Percentiles rank a stretch among this genome's conserved stretches.
These are phyloP conservation scores for Hansenula anomala DNA, from an alignment of 1,139 yeast genomes.

Conservation along the genomic window DNA sequence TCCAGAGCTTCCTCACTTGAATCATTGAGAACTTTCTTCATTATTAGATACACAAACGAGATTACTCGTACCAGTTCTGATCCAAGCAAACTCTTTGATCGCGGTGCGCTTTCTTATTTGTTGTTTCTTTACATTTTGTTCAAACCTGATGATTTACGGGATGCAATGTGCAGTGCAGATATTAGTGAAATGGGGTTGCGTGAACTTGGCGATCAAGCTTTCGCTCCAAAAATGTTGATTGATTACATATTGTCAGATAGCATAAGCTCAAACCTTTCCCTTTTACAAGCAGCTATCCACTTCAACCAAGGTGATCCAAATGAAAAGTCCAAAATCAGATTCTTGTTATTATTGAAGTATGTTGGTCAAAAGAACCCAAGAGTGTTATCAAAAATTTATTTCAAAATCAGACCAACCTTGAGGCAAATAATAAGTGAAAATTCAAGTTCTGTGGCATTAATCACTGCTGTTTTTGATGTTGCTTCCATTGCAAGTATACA, in stretches of 20 bases:
- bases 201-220: constrained; percentile 30
- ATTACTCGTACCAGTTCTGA: constrained; percentile 2
- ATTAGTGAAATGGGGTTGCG: constrained; percentile 31
- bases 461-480: constrained; percentile 28
- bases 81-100: constrained; percentile 10
- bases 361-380: constrained; percentile 34
- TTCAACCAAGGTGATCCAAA: constrained; percentile 47
- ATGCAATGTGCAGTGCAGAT: constrained; percentile 42
- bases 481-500: constrained; percentile 26
- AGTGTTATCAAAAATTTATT: constrained; percentile 42
- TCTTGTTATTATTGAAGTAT: constrained; percentile 44
- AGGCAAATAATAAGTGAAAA: constrained; percentile 30
- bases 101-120: constrained; percentile 39
- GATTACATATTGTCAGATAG: constrained; percentile 44
- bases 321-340: constrained; percentile 48
- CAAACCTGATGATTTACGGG: constrained; percentile 44
- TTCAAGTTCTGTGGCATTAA: constrained; percentile 22
- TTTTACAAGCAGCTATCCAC: constrained; percentile 49
- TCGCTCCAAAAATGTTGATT: constrained; percentile 43
- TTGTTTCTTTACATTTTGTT: constrained; percentile 51
- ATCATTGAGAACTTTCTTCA: constrained; percentile 46
- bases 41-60: constrained; percentile 37
- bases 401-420: constrained; percentile 36
- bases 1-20: constrained; percentile 53
- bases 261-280: constrained; percentile 39